These are phyloP conservation scores for Myriosclerotinia curreyana DNA, from an alignment of 2,329 filamentous ascomycete genomes.

Conservation along the genomic window DNA sequence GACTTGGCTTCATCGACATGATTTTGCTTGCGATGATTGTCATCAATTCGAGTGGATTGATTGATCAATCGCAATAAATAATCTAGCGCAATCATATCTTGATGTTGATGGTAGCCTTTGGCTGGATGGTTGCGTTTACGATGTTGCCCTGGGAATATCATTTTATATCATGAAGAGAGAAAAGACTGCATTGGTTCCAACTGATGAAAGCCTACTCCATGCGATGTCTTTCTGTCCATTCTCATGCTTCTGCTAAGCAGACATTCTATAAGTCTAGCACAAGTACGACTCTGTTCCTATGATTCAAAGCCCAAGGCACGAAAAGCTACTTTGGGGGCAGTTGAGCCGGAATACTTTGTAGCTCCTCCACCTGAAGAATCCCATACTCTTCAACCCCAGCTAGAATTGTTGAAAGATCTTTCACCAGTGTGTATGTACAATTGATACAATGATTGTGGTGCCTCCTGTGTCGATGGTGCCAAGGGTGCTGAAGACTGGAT, in stretches of 20 bases:
- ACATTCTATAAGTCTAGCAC: not conserved
- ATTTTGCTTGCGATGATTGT: not conserved
- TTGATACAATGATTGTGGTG: not conserved
- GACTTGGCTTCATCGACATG: not conserved
- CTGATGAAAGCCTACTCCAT: not conserved
- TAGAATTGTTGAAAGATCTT: too few species aligned
- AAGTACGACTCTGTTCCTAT: not conserved
- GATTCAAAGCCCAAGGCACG: not conserved
- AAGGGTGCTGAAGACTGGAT: not conserved
- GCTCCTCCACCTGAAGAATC: not conserved
- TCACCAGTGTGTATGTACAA: too few species aligned
- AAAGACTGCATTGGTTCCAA: not conserved
- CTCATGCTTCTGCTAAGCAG: not conserved
- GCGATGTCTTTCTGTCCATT: too few species aligned
- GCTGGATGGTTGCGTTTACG: not conserved
- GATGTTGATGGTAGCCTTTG: not conserved
- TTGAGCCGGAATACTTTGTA: too few species aligned
- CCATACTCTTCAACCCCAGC: not conserved
- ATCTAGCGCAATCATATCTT: too few species aligned
- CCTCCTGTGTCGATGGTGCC: not conserved
- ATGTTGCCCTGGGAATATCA: not conserved
- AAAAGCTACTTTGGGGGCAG: not conserved
- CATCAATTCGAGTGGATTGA: constrained; percentile 1
- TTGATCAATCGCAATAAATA: not conserved
- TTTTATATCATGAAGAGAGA: not conserved